Evolutionary conservation across 106 monocot species (phyloP), one percentile per base, ranked within the genome.

Genomic region (Amphibolis antarctica): DNA sequence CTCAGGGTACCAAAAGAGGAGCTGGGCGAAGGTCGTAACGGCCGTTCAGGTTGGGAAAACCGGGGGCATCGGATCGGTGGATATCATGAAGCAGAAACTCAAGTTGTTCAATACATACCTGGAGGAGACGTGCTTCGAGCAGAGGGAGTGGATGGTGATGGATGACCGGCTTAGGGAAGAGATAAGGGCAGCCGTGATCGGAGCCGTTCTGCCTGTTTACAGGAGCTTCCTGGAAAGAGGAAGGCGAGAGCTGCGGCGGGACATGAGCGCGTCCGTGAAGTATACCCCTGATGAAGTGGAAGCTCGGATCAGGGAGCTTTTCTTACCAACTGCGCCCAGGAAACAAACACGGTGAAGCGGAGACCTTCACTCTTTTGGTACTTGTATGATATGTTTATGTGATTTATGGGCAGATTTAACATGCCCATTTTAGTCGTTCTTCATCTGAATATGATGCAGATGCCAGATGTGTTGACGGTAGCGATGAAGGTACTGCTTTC

Each of bases 1-100:
- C 10, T 55, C 27, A 26, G 76, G 77, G 24, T 93, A 93, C 68
- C 88, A 85, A 66, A 76, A 80, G 63, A 53, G n/a, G 28, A 71
- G 82, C 4, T 93, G 93, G 93, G 73, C 66, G 31, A 89, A 81
- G 72, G 72, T 89, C 44, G 50, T 70, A 10, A 63, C 76, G 15
- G 76, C 72, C 42, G 61, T 88, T 12, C 60, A 67, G 30, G 64
- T 42, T 21, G 80, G 68, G 15, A 24, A 67, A 15, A 70, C 62
- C 44, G 12, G 59, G 31, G 23, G 22, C 23, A 14, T 24, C 25
- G 10, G n/a, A 53, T 42, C 21, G 23, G 50, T 69, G 25, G 24
- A 47, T 12, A 48, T 30, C 66, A n/a, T 63, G 55, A 59, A 29
- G 56, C 14, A 47, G 44, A 72, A 65, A 56, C 30, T 65, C 9